Evolutionary conservation across 495 filamentous ascomycete species (phyloP), one percentile per base, ranked within the genome.

Genomic region (Viridothelium virens): DNA sequence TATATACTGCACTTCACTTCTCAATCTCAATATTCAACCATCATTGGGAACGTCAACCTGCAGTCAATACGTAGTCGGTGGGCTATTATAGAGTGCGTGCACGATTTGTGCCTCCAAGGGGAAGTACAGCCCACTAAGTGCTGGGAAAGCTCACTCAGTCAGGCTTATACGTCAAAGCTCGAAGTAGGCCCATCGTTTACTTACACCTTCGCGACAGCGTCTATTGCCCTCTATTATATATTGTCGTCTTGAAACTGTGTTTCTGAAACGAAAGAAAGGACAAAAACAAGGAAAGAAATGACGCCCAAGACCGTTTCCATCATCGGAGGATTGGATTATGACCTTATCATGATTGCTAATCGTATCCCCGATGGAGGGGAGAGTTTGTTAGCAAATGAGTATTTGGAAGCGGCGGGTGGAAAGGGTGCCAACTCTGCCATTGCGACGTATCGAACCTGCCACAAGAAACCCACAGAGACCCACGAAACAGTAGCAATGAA

Each of bases 351-450:
- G 61, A 63, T 39, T 39, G 61, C 61, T 11, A 63, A 63, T 39
- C 61, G 61, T 6, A 63, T 63, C 37, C 61, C 61, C 16, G 37
- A 34, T 18, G 61, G 61, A 33, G 61, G 61, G 16, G 61, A 63
- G 38, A 63, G 61, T 34, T 2, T 63, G 10, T 18, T 63, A 39
- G 61, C 91, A n/a, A 81, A 79, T 64, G 84, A 85, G 5, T 95
- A 94, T 80, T 80, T 83, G 73, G 89, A 85, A 50, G 92, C 88
- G 61, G 85, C 87, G 14, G 94, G 94, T 64, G 94, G 94, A 50
- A 98, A 98, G 78, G 94, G 94, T 67, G 91, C 91, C 41, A 98
- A 98, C 80, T 94, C 97, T 78, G 91, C 91, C 56, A 89, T 96
- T 50, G 93, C 93, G 6, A 86, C 83, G 71, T 83, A 82, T 0